A percentile compares a stretch with the other conserved stretches of the same genome.
phyloP scores from a whole-genome alignment of 805 yeast genomes.

The Candida pseudoglaebosa region DNA sequence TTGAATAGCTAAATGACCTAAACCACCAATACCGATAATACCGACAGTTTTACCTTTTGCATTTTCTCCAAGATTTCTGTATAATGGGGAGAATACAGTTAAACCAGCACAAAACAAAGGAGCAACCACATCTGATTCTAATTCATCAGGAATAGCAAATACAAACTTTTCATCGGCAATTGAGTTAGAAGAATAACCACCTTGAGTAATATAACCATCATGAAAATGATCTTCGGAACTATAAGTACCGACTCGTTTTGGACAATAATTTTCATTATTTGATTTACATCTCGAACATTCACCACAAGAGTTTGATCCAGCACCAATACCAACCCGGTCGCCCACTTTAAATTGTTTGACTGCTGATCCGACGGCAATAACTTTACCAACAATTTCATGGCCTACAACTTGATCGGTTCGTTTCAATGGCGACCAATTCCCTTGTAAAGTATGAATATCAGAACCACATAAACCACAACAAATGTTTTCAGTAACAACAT shows the following conservation, averaged over 20 bases:
- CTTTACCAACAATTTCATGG: slow-evolving; percentile 64
- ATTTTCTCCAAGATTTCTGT: slow-evolving; percentile 33
- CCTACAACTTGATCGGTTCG: slow-evolving; percentile 47
- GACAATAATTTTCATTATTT: slow-evolving; percentile 49
- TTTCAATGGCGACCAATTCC: slow-evolving; percentile 45
- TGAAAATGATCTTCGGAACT: slow-evolving; percentile 32
- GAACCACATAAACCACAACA: slow-evolving; percentile 66
- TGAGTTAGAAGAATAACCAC: slow-evolving; percentile 50
- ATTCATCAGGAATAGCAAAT: slow-evolving; percentile 45
- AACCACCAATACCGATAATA: slow-evolving; percentile 62
- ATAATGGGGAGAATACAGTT: slow-evolving; percentile 50
- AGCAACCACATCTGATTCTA: slow-evolving; percentile 42
- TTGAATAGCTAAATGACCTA: slow-evolving; percentile 60
- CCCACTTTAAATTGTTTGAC: slow-evolving; percentile 56
- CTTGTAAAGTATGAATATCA: slow-evolving; percentile 53
- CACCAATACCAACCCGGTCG: slow-evolving; percentile 80
- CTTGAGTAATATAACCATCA: slow-evolving; percentile 32
- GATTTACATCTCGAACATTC: slow-evolving; percentile 53
- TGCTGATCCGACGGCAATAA: slow-evolving; percentile 55
- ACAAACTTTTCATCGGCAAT: slow-evolving; percentile 42
- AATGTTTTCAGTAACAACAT: slow-evolving; percentile 55
- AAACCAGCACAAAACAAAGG: slow-evolving; percentile 57
- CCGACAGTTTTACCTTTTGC: slow-evolving; percentile 44
- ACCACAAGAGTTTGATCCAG: slow-evolving; percentile 58
- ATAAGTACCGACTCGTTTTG: slow-evolving; percentile 48